Percentiles rank a stretch among this genome's conserved stretches.
phyloP scores from a whole-genome alignment of 2,329 filamentous ascomycete species.

The Emydomyces testavorans region DNA sequence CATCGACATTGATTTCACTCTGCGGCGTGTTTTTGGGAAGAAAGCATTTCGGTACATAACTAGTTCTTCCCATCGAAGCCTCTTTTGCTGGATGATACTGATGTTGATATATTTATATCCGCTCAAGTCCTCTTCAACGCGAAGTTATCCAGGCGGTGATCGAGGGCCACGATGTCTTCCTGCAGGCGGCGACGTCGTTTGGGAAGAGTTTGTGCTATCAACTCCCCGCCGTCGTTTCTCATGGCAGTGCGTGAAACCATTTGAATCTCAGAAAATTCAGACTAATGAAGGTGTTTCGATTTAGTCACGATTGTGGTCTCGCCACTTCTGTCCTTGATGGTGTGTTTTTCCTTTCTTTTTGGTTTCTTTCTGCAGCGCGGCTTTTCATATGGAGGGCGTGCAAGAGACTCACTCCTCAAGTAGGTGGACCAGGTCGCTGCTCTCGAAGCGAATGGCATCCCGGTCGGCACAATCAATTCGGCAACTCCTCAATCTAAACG shows the following conservation, averaged over 20 bases:
- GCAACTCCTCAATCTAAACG: constrained; percentile 57
- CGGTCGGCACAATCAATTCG: constrained; percentile 78
- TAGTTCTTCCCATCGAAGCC: constrained; percentile 40
- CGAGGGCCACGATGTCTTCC: constrained; percentile 76
- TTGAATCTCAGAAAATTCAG: background rate
- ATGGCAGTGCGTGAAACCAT: constrained; percentile 55
- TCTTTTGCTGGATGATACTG: constrained; percentile 25
- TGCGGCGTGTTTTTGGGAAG: constrained; percentile 63
- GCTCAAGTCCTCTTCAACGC: constrained; percentile 60
- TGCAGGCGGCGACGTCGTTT: constrained; percentile 66
- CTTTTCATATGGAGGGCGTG: too few relatives aligned
- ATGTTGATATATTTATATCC: background rate
- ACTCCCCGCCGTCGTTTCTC: constrained; percentile 75
- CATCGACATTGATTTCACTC: constrained; percentile 60
- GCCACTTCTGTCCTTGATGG: constrained; percentile 80
- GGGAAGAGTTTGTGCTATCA: constrained; percentile 97
- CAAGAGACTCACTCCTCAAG: constrained; percentile 38
- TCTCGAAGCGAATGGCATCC: constrained; percentile 59
- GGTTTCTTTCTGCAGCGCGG: too few relatives aligned
- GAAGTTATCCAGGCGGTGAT: constrained; percentile 78
- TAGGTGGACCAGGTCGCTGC: constrained; percentile 87
- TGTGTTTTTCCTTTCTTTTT: constrained; percentile 39
- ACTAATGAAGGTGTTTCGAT: background rate
- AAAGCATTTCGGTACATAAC: constrained; percentile 59
- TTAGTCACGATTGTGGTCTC: constrained; percentile 82